Conservation (phyloP, 192 early-diverging fungal genomes). For the Coemansia sp. region DNA sequence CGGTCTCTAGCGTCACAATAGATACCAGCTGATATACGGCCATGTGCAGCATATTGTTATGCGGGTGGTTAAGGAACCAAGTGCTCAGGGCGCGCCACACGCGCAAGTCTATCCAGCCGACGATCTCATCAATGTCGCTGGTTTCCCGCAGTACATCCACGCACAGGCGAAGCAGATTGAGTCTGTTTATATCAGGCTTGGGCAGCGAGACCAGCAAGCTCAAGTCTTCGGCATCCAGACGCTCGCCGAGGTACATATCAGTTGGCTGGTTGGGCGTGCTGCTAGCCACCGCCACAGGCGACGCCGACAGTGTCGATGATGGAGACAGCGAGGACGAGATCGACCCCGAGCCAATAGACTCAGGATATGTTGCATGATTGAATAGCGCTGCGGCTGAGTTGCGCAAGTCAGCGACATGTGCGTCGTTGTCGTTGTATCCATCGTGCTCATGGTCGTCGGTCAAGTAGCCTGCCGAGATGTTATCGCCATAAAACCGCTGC, state of each 20-base stretch:
- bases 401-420: slow-evolving; percentile 36
- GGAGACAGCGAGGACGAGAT: slow-evolving; percentile 57
- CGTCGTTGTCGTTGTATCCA: slow-evolving; percentile 18
- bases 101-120: slow-evolving; percentile 57
- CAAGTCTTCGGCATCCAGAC: slow-evolving; percentile 46
- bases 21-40: slow-evolving; percentile 51
- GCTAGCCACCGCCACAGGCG: slow-evolving; percentile 49
- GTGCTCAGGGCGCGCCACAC: slow-evolving; percentile 53
- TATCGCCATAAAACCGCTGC: background rate
- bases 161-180: slow-evolving; percentile 44
- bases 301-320: slow-evolving; percentile 56
- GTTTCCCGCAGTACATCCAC: slow-evolving; percentile 52
- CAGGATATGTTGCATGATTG: slow-evolving; percentile 35
- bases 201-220: slow-evolving; percentile 41
- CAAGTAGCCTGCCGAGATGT: slow-evolving; percentile 8
- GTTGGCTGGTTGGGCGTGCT: slow-evolving; percentile 38
- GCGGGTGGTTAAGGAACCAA: slow-evolving; percentile 58
- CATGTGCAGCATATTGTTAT: slow-evolving; percentile 56
- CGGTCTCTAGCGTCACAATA: slow-evolving; percentile 41
- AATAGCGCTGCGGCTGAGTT: slow-evolving; percentile 48
- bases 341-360: slow-evolving; percentile 45
- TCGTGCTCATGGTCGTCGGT: slow-evolving; percentile 11
- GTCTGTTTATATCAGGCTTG: slow-evolving; percentile 42
- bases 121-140: slow-evolving; percentile 45
- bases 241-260: slow-evolving; percentile 21